A percentile compares a stretch with the other conserved stretches of the same genome.
Evolutionary conservation across 495 filamentous ascomycete genomes (phyloP).

Genomic region (Articulospora tetracladia): DNA sequence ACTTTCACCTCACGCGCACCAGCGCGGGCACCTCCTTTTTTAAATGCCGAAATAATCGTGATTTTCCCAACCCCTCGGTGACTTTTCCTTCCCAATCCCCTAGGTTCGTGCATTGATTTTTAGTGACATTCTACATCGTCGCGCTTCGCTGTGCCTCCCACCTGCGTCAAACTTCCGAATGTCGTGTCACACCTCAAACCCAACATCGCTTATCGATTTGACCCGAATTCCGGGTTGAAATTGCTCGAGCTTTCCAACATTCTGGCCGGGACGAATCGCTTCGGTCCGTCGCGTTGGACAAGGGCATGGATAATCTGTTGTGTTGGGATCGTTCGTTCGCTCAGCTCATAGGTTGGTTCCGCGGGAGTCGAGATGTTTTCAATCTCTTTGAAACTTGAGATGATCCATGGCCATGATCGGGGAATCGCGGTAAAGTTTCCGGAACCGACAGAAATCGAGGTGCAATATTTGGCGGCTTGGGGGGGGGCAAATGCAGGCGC

Average conservation of each 20-base stretch:
- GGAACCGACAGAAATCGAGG: no score
- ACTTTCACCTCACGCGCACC: background rate
- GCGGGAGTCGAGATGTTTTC: no score
- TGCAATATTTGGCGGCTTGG: background rate
- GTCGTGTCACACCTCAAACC: background rate
- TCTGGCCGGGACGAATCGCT: conserved; percentile 4
- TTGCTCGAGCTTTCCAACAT: background rate
- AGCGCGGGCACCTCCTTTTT: background rate
- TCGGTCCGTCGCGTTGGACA: conserved; percentile 6
- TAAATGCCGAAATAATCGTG: background rate
- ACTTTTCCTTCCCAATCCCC: background rate
- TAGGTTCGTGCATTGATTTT: no score
- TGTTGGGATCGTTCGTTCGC: no score
- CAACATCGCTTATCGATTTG: background rate
- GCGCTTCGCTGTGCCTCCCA: background rate
- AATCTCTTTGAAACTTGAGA: background rate
- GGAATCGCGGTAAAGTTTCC: no score
- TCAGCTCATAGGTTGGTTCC: no score
- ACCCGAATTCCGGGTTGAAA: background rate
- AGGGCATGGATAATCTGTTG: background rate
- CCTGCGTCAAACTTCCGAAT: background rate
- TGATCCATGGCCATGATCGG: no score
- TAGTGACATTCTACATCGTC: background rate
- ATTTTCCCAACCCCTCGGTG: background rate
- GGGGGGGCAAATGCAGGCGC: conserved; percentile 3